Evolutionary conservation across 108 stramenopile species (phyloP), one percentile per base, ranked within the genome.

Genomic region (Cylindrotheca fusiformis): DNA sequence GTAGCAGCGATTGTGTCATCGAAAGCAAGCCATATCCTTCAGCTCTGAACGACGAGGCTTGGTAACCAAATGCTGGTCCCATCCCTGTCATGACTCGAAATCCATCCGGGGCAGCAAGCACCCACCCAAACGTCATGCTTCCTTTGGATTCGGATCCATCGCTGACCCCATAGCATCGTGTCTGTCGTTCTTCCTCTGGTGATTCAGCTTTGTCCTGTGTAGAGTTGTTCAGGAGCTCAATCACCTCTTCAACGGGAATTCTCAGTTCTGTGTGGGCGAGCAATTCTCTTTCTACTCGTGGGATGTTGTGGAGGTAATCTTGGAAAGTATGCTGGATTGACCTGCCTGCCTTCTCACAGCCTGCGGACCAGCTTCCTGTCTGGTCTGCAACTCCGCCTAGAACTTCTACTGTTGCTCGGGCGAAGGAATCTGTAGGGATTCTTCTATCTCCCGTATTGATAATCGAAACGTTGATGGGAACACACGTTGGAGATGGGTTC

Each of bases 51-150:
- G 50, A 51, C 4, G 50, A 51, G 19, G 8, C 12, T 19, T 10
- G 12, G n/a, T n/a, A n/a, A 6, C 50, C 50, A 19, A n/a, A 51
- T 14, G 50, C 50, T 5, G 50, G 50, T n/a, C 50, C 50, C 8
- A 19, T n/a, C 20, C 12, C 8, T 51, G 6, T 6, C 22, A 19
- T 22, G 6, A 51, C 6, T 10, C 5, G 19, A 22, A 22, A 22
- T n/a, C 19, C 19, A 19, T 6, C 17, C 22, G 5, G 8, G 5
- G 8, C n/a, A n/a, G 4, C 50, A 6, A 51, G 5, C 5, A 19
- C 19, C 19, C 19, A 51, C 19, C 50, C 50, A 22, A 22, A 51
- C 6, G 12, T 19, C 50, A 51, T 51, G 12, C 20, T 51, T 51
- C 50, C 22, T 51, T n/a, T 22, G 6, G 17, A 22, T 5, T 5